Base-by-base conservation (phyloP, 257 asterid genomes). In the Knoxia roxburghii region DNA sequence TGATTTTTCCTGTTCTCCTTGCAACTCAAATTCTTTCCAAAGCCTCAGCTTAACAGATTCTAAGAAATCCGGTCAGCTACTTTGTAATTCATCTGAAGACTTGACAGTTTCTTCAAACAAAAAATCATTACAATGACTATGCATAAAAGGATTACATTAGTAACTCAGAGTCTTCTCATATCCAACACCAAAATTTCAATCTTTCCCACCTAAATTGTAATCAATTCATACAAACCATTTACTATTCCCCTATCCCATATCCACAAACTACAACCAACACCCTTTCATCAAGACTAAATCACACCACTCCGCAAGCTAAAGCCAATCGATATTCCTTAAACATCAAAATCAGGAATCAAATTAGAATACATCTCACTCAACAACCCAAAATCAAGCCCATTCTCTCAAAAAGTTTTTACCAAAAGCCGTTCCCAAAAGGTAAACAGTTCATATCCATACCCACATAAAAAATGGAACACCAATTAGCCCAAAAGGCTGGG, bases 151-250 rank as follows among this genome's bases (percentile, higher is more conserved):
- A n/a, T n/a, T n/a, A n/a, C n/a, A n/a, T 0, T 26, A 18, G 8
- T 13, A 41, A 18, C 33, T 33, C 21, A 61, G 12, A 68, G 12
- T 30, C 33, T 41, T 17, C 8, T 21, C n/a, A 6, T 23, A 21
- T 46, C 9, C 52, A 62, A 18, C 41, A 43, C 49, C 37, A 53
- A 71, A 68, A 32, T 13, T 70, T 7, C 39, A 29, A 35, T 21
- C 32, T 35, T 52, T 37, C 40, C 20, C 48, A 10, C 39, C 59
- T n/a, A 17, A 66, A 17, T 2, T 15, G 12, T 30, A 12, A 67
- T 23, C 0, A 37, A 51, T 23, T 35, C 20, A 23, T 17, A 6
- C 37, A 32, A 1, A 18, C 27, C 21, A 33, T 17, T 20, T 9
- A 21, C 1, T 29, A 49, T 5, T 49, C 30, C 65, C 7, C 21